These are phyloP conservation scores for Citrus glauca DNA, from an alignment of 345 rosid species.

Conservation along the genomic window DNA sequence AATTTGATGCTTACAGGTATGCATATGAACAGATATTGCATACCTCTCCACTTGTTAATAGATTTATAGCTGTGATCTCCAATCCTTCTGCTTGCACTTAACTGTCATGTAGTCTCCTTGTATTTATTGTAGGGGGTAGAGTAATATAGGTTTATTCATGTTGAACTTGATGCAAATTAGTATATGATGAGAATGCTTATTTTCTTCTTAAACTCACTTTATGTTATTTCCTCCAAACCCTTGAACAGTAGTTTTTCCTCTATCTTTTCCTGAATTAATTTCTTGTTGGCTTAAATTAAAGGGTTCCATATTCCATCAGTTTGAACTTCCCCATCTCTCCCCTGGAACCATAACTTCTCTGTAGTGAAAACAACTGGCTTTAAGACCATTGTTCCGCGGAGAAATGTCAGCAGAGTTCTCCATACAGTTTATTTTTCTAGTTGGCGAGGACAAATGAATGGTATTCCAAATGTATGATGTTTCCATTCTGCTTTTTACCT, in stretches of 20 bases:
- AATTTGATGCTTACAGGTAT: conserved; percentile 62
- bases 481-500: not conserved
- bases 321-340: not conserved
- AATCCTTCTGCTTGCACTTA: too few relatives aligned
- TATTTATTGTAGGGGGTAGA: not conserved
- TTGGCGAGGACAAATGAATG: not conserved
- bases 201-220: not conserved
- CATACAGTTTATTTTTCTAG: not conserved
- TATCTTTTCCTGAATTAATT: not conserved
- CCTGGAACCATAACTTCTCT: not conserved
- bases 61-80: not conserved
- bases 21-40: not conserved
- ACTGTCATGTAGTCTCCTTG: not conserved
- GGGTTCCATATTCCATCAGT: not conserved
- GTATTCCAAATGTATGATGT: not conserved
- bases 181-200: not conserved
- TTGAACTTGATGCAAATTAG: not conserved
- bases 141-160: not conserved
- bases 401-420: not conserved
- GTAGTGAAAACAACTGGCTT: not conserved
- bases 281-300: not conserved
- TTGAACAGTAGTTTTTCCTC: not conserved
- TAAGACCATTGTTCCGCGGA: not conserved
- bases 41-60: not conserved
- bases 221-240: not conserved